Percentiles rank a stretch among this genome's conserved stretches.
Conservation (phyloP, 257 asterid genomes). For the Nicotiana sylvestris region DNA sequence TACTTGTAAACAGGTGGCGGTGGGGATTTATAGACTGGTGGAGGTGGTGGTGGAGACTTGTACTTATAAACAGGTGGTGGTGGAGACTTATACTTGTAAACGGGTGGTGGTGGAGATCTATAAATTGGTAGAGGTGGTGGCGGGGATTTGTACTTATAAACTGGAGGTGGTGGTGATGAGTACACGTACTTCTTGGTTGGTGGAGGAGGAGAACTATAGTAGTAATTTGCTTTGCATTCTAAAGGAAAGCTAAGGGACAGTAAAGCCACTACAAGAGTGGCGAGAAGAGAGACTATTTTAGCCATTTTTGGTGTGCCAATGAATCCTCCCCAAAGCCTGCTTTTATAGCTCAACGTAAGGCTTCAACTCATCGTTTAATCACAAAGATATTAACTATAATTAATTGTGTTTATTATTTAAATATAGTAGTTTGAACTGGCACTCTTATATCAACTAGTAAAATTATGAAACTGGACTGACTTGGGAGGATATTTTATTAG, state of each 20-base stretch:
- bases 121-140: neutral
- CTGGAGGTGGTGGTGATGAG: conserved; percentile 4
- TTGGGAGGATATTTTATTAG: neutral
- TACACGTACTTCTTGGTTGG: neutral
- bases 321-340: neutral
- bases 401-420: neutral
- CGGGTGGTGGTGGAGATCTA: conserved; percentile 18
- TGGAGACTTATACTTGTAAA: conserved; percentile 9
- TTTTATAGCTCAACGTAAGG: conserved; percentile 3
- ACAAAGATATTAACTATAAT: neutral
- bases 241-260: conserved; percentile 13
- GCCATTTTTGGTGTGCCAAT: conserved; percentile 14
- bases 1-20: conserved; percentile 6
- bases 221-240: conserved; percentile 9
- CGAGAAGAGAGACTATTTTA: conserved; percentile 5
- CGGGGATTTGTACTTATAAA: neutral
- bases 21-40: neutral
- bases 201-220: conserved; percentile 18
- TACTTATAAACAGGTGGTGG: conserved; percentile 13
- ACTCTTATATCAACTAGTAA: neutral
- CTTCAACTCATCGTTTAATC: neutral
- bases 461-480: neutral
- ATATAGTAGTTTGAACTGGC: neutral
- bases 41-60: conserved; percentile 19
- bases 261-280: conserved; percentile 19